Base-by-base conservation (phyloP, 176 grass and related monocot species). In the Paspalum notatum region DNA sequence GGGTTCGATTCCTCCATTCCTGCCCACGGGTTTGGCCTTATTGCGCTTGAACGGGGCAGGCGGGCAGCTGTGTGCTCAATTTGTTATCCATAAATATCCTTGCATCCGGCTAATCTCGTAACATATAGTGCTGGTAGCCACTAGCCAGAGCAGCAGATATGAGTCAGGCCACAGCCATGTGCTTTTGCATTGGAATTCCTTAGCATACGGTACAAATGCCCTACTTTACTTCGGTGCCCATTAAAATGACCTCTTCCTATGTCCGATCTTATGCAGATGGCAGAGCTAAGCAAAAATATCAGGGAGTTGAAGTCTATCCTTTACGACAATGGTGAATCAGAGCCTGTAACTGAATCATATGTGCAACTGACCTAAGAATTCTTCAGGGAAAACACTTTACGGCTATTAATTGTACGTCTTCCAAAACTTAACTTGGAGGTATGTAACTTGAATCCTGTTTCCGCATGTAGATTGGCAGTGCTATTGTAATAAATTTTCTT, bases 351-450 rank as follows among this genome's bases (percentile, higher is more conserved):
- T 73, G 96, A 99, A 85, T 90, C 92, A 57, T 99, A 92, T 46
- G 76, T 79, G 44, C 92, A 99, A 54, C 79, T 95, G 79, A 99
- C 96, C 26, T 90, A 99, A 91, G 93, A 95, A 87, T 95, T 99
- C 84, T 99, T 99, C 84, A 91, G 69, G 75, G 88, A 93, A 44
- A 99, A 95, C 71, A 99, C 92, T 75, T 79, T 99, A 78, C 86
- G 96, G 11, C 87, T 99, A 65, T 87, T 99, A 65, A 90, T 99
- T 57, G 44, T 99, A 58, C 89, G 91, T 85, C 91, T 99, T 61
- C 96, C 96, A 22, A 99, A 93, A 76, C 74, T 99, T 47, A 99
- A 87, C 60, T 80, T 99, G 82, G 96, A 99, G 93, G 92, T 97
- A 83, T 4, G 48, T n/a, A 82, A 74, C n/a, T 74, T 80, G 32